Evolutionary conservation across 2,329 filamentous ascomycete species (phyloP).

Genomic region (Aspergillus awamori): DNA sequence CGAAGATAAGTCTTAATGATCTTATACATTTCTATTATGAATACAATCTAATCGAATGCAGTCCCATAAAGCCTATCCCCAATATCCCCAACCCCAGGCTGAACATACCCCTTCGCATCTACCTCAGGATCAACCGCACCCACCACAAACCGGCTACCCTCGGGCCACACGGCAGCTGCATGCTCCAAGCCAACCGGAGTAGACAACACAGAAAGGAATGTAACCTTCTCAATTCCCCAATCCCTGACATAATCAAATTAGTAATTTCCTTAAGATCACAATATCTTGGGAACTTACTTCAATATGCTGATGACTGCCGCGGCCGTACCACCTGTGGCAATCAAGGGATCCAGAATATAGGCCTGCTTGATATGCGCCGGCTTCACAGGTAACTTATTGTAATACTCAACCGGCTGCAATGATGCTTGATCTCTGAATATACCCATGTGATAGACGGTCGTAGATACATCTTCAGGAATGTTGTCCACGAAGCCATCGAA

Average conservation of each 20-base stretch:
- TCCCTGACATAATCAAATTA: slow-evolving; percentile 18
- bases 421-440: slow-evolving; percentile 31
- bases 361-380: slow-evolving; percentile 28
- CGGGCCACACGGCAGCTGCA: slow-evolving; percentile 30
- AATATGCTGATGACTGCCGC: slow-evolving; percentile 30
- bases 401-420: slow-evolving; percentile 34
- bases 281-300: slow-evolving; percentile 20
- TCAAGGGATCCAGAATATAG: slow-evolving; percentile 31
- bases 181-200: slow-evolving; percentile 24
- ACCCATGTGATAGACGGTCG: slow-evolving; percentile 33
- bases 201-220: slow-evolving; percentile 30
- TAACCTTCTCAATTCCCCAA: slow-evolving; percentile 32
- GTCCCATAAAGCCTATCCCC: slow-evolving; percentile 35
- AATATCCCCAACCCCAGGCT: slow-evolving; percentile 34
- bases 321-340: slow-evolving; percentile 32
- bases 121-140: slow-evolving; percentile 28
- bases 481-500: slow-evolving; percentile 38
- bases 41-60: slow-evolving; percentile 8
- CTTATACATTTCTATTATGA: background rate
- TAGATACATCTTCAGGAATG: slow-evolving; percentile 27
- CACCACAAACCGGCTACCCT: slow-evolving; percentile 30
- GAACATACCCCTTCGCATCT: slow-evolving; percentile 31
- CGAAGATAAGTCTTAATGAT: no score
- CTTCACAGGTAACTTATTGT: slow-evolving; percentile 34
- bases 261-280: background rate